phyloP scores from a whole-genome alignment of 768 basidiomycete genomes.

The Ramaria rubella region DNA sequence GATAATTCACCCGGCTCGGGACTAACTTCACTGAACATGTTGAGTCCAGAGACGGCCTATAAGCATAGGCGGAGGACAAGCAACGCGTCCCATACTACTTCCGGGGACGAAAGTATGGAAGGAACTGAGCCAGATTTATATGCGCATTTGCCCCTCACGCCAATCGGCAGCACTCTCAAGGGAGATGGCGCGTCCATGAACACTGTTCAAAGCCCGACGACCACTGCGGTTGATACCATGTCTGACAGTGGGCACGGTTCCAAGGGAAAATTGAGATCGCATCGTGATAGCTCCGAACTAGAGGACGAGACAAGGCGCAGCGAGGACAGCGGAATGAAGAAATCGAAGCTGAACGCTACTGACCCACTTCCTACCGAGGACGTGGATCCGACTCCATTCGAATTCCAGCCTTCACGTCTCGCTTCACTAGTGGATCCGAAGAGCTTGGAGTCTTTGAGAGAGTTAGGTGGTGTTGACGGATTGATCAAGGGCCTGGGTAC shows the following conservation, averaged over 20 bases:
- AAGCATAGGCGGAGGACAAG: slow-evolving; percentile 52
- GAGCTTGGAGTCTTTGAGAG: slow-evolving; percentile 53
- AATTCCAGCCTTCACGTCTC: slow-evolving; percentile 63
- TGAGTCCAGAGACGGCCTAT: slow-evolving; percentile 33
- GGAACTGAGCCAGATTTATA: slow-evolving; percentile 47
- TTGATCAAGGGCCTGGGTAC: slow-evolving; percentile 74
- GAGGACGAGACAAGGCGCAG: neutral
- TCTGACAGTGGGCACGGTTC: neutral
- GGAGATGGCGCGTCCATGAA: slow-evolving; percentile 6
- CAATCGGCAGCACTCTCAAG: slow-evolving; percentile 1
- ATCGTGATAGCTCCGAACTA: neutral
- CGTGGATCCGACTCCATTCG: slow-evolving; percentile 64
- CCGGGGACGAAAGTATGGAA: slow-evolving; percentile 31
- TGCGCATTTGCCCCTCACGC: slow-evolving; percentile 10
- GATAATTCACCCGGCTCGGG: slow-evolving; percentile 59
- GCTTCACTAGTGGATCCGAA: slow-evolving; percentile 91
- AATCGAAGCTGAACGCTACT: neutral
- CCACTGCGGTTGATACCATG: neutral
- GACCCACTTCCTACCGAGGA: slow-evolving; percentile 19
- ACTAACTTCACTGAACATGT: slow-evolving; percentile 43
- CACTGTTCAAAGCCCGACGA: neutral
- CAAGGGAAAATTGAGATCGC: neutral
- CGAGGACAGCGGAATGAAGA: neutral
- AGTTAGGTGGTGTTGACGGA: slow-evolving; percentile 63
- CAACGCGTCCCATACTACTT: slow-evolving; percentile 46